These are phyloP conservation scores for Neoboletus brunneissimus DNA, from an alignment of 768 basidiomycete species.

Conservation along the genomic window DNA sequence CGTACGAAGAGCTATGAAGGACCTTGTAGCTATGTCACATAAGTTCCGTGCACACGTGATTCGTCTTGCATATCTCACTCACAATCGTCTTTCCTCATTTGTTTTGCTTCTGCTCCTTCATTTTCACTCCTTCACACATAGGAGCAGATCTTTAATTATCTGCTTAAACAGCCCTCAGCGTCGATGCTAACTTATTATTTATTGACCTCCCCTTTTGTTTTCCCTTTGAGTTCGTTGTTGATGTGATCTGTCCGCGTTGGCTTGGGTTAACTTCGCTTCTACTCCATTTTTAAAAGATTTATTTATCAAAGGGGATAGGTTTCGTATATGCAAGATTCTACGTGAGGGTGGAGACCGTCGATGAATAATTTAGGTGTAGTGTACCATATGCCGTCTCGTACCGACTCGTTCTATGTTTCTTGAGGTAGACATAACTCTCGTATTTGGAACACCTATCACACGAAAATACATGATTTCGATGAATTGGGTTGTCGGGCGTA, in stretches of 20 bases:
- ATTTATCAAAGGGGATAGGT: background rate
- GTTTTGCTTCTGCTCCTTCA: background rate
- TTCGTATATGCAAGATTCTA: too few species aligned
- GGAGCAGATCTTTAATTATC: background rate
- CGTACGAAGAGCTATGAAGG: slow-evolving; percentile 5
- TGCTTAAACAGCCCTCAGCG: background rate
- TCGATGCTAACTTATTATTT: background rate
- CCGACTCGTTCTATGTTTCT: too few species aligned
- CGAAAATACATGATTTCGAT: too few species aligned
- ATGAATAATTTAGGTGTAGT: too few species aligned
- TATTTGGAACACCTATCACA: too few species aligned
- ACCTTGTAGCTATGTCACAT: background rate
- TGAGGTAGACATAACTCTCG: too few species aligned
- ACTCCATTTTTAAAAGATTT: background rate
- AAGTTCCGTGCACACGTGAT: background rate
- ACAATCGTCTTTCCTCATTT: background rate
- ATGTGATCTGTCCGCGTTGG: background rate
- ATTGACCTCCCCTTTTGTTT: background rate
- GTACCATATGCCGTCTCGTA: too few species aligned
- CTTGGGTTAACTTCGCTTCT: background rate
- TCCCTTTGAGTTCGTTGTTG: background rate
- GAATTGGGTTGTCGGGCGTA: too few species aligned
- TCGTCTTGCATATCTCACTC: background rate
- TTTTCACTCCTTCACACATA: background rate
- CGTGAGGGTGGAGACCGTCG: too few species aligned